These are phyloP conservation scores for Thymus mandschuricus DNA, from an alignment of 257 asterid genomes.

Conservation along the genomic window DNA sequence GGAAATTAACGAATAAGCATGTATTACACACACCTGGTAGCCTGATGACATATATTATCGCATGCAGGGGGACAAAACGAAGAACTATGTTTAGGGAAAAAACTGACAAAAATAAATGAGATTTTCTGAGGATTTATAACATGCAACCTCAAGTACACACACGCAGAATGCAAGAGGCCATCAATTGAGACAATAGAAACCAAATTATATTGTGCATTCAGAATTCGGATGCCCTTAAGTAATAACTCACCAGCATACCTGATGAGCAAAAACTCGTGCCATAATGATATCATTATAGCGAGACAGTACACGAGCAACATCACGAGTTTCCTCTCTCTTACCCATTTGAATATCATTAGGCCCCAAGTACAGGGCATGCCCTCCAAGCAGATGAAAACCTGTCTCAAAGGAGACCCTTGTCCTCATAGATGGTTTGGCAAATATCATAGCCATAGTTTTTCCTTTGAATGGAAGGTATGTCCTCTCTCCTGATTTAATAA, in stretches of 20 bases:
- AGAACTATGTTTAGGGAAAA: not conserved
- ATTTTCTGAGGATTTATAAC: not conserved
- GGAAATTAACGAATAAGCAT: not conserved
- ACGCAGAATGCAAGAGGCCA: not conserved
- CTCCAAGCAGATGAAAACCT: conserved; percentile 92
- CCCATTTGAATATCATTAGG: conserved; percentile 99
- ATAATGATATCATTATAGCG: conserved; percentile 95
- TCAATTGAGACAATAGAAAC: conserved; percentile 1
- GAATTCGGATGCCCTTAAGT: conserved; percentile 21
- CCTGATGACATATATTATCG: not conserved
- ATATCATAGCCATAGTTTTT: conserved; percentile 97
- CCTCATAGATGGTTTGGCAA: conserved; percentile 99
- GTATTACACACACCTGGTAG: not conserved
- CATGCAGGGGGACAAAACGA: not conserved
- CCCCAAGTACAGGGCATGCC: conserved; percentile 93
- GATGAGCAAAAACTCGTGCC: conserved; percentile 98
- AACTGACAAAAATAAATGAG: not conserved
- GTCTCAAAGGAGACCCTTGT: conserved; percentile 98
- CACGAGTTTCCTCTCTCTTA: conserved; percentile 98
- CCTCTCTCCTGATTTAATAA: conserved; percentile 83
- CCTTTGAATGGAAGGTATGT: conserved; percentile 92
- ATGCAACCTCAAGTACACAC: not conserved
- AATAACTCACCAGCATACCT: conserved; percentile 81
- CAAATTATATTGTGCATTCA: not conserved
- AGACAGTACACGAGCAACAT: conserved; percentile 93